Conservation (phyloP, 108 stramenopile species). For the Cyclotella atomus region DNA sequence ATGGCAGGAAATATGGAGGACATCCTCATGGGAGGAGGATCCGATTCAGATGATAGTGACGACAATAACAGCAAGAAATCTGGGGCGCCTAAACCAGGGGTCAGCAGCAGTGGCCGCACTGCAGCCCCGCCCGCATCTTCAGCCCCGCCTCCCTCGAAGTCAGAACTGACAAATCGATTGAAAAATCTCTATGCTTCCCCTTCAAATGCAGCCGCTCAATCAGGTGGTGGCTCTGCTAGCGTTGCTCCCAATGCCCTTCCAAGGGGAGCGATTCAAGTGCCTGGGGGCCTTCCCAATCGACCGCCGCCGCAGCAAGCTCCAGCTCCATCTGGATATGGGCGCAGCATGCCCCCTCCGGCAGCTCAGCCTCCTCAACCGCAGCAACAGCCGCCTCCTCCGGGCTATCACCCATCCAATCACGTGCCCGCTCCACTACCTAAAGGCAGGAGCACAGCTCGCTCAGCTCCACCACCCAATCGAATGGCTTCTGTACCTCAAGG, state of each 20-base stretch:
- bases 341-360: constrained; percentile 1
- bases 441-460: constrained; percentile 20
- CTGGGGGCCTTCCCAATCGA: background rate
- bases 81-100: background rate
- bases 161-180: constrained; percentile 44
- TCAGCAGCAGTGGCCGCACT: background rate
- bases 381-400: constrained; percentile 7
- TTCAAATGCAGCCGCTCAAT: constrained; percentile 6
- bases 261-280: background rate
- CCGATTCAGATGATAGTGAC: constrained; percentile 30
- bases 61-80: background rate
- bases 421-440: constrained; percentile 37
- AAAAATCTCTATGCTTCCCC: constrained; percentile 36
- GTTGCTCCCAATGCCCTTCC: background rate
- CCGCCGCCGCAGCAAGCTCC: too few relatives aligned
- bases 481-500: constrained; percentile 24
- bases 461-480: constrained; percentile 26
- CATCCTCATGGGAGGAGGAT: constrained; percentile 26
- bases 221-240: background rate
- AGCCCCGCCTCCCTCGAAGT: constrained; percentile 11
- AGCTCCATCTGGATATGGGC: too few relatives aligned
- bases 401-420: too few relatives aligned
- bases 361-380: background rate
- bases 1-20: constrained; percentile 36
- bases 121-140: background rate